Evolutionary conservation across 2,329 filamentous ascomycete genomes (phyloP), one percentile per base, ranked within the genome.

Genomic region (Macrophomina tecta): DNA sequence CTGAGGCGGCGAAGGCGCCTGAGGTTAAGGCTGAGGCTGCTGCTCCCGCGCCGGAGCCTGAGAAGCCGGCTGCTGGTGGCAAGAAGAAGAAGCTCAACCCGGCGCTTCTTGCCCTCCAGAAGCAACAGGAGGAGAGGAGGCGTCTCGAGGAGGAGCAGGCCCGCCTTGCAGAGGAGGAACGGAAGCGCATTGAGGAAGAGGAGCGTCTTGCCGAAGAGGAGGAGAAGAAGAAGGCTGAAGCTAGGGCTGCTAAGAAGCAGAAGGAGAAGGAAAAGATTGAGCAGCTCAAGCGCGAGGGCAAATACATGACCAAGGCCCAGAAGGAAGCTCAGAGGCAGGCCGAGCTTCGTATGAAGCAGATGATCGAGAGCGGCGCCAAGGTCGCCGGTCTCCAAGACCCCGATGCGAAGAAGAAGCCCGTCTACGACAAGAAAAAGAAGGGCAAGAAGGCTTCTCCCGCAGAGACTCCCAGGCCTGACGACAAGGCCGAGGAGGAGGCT

Each of bases 41-140:
- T 16, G 73, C 78, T 28, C 68, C 76, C 16, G 70, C 75, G 42
- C 70, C 79, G n/a, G 75, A 76, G 56, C 72, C 80, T 34, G 65
- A 62, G 38, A 72, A 79, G 32, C 55, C 69, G 9, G 72, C 74
- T 56, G 75, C 79, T 45, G 82, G 85, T 34, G 89, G 87, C 52
- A 97, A 97, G 84, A 90, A 90, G 75, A 98, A 97, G 88, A 99
- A 98, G 83, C 73, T 98, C 18, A 91, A 91, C 12, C 84, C 91
- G 65, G 89, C 90, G 65, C 84, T 96, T 53, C 85, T 87, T 58
- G 83, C 89, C 52, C 82, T 96, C 38, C 91, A 94, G 82, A 91
- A 91, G 81, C 91, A 94, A 78, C 92, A 95, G 76, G 92, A 95
- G 76, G 90, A 91, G 71, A 81, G 91, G n/a, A 86, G 86, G 67